A percentile compares a stretch with the other conserved stretches of the same genome.
phyloP scores from a whole-genome alignment of 2,329 filamentous ascomycete genomes.

The Colletotrichum plurivorum region DNA sequence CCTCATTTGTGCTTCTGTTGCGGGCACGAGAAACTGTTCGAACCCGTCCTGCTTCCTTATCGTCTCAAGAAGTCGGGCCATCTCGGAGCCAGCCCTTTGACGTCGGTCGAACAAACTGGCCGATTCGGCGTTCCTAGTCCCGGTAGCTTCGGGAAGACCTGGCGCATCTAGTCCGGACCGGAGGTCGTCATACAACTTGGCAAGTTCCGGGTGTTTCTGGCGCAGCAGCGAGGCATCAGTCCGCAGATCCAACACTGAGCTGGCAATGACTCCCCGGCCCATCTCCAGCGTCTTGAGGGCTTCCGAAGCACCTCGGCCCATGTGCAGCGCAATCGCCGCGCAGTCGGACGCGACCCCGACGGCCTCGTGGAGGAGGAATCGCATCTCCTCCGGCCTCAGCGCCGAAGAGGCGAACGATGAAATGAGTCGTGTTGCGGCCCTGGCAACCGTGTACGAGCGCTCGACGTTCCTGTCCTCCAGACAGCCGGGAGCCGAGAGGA shows the following conservation, averaged over 20 bases:
- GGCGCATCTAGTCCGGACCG: background rate
- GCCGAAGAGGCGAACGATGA: background rate
- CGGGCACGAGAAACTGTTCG: conserved; percentile 44
- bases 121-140: background rate
- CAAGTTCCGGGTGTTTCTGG: background rate
- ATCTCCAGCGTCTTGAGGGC: conserved; percentile 45
- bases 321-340: conserved; percentile 43
- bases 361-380: conserved; percentile 38
- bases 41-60: conserved; percentile 44
- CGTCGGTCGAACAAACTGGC: background rate
- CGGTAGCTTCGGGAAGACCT: background rate
- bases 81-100: conserved; percentile 4
- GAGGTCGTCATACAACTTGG: background rate
- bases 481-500: too few relatives aligned
- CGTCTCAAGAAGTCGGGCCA: background rate
- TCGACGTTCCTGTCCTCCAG: background rate
- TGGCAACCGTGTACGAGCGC: background rate
- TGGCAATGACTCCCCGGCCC: conserved; percentile 46
- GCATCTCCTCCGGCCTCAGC: conserved; percentile 40
- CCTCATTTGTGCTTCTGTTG: conserved; percentile 41
- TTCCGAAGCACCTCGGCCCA: conserved; percentile 13
- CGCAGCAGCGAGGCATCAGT: conserved; percentile 24
- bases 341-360: conserved; percentile 43
- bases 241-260: conserved; percentile 43
- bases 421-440: background rate